Evolutionary conservation across 2,329 filamentous ascomycete species (phyloP), one percentile per base, ranked within the genome.

Genomic region (Fusarium sarcochroum): DNA sequence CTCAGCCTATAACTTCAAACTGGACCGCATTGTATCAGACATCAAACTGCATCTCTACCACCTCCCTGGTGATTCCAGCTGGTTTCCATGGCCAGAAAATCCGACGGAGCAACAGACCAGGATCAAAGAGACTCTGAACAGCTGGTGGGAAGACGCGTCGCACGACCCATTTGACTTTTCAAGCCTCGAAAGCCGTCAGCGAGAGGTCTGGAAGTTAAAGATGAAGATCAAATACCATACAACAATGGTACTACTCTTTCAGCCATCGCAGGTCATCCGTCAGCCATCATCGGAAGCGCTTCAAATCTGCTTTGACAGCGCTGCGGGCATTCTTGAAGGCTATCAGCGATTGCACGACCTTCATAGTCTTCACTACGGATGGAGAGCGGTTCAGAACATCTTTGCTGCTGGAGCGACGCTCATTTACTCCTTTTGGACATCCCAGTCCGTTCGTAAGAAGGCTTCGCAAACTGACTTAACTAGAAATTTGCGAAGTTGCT

Each of bases 351-450:
- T 80, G 3, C 72, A 77, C 48, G 71, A 76, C 37, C 46, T 74
- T 7, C 75, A 78, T 7, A 69, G 69, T 11, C 66, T 79, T 15
- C 75, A 74, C 34, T 69, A 66, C 69, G 78, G 68, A 63, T 81
- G 79, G 79, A 68, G 77, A 15, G 77, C 76, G 8, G 78, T 81
- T 1, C 79, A 81, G 37, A 78, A 76, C 8, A 76, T 81, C 8
- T 81, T 80, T 47, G 73, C 77, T 1, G 76, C 79, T 0, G 78
- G 79, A 0, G 77, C 78, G 5, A 80, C 77, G 1, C 73, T 81
- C 8, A 75, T 81, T 4, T 81, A 80, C 59, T 79, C 77, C 11
- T 75, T 80, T 41, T 80, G 77, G 76, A 78, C 76, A 1, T 80
- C 76, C 4, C 7, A 59, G 0, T 50, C 51, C 3, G 71, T 76